Evolutionary conservation across 1,139 yeast genomes (phyloP).

Genomic region (Debaryomycetaceae sp.): DNA sequence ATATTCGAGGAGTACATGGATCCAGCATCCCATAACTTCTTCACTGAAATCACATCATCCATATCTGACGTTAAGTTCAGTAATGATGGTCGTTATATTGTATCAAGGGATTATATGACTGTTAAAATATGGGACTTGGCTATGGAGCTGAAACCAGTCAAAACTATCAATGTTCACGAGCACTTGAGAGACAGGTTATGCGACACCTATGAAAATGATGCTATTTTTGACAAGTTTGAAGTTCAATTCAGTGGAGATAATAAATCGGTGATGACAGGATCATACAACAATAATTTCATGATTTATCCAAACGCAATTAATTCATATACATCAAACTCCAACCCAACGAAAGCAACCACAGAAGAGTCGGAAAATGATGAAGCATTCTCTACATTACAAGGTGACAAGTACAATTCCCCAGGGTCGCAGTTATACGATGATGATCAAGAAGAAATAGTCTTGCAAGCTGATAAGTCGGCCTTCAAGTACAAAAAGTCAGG

Average conservation of each 20-base stretch:
- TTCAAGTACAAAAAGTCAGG: constrained; percentile 73
- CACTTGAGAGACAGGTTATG: constrained; percentile 90
- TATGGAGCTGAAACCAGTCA: constrained; percentile 93
- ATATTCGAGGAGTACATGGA: constrained; percentile 91
- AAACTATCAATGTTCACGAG: constrained; percentile 94
- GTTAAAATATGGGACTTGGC: constrained; percentile 98
- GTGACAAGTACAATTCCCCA: constrained; percentile 27
- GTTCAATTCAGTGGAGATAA: constrained; percentile 94
- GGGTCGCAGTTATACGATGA: constrained; percentile 42
- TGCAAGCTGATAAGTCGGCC: constrained; percentile 98
- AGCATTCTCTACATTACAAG: constrained; percentile 7
- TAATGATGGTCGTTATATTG: constrained; percentile 89
- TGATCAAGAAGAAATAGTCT: constrained; percentile 69
- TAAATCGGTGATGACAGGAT: constrained; percentile 91
- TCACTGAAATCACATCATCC: constrained; percentile 94
- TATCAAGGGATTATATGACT: constrained; percentile 94
- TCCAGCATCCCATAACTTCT: constrained; percentile 90
- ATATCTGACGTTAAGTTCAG: constrained; percentile 94
- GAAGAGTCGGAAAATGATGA: constrained; percentile 41
- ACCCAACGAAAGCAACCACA: constrained; percentile 2
- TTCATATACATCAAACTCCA: constrained; percentile 11
- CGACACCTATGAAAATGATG: constrained; percentile 97
- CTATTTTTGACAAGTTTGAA: constrained; percentile 97
- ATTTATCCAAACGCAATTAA: constrained; percentile 81
- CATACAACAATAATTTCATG: constrained; percentile 96